These are phyloP conservation scores for Penicillium steckii DNA, from an alignment of 495 filamentous ascomycete genomes.

Conservation along the genomic window DNA sequence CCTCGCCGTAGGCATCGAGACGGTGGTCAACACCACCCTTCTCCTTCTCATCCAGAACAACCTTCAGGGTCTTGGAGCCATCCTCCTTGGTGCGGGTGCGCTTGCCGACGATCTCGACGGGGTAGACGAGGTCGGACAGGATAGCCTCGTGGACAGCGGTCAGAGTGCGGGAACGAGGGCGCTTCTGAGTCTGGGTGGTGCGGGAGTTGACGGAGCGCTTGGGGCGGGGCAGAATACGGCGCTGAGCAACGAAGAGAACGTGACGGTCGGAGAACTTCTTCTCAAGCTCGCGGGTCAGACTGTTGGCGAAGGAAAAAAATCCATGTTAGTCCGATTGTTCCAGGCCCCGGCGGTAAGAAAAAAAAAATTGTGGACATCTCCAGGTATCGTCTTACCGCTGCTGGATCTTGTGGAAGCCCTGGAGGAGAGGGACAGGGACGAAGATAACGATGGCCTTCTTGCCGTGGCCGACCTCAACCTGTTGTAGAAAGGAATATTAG, in stretches of 20 bases:
- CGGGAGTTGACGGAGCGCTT: slow-evolving; percentile 94
- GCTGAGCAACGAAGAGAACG: slow-evolving; percentile 96
- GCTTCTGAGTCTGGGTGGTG: slow-evolving; percentile 95
- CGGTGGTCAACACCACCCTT: slow-evolving; percentile 96
- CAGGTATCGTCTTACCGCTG: slow-evolving; percentile 71
- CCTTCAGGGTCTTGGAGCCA: slow-evolving; percentile 94
- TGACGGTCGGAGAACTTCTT: slow-evolving; percentile 99
- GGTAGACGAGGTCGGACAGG: slow-evolving; percentile 94
- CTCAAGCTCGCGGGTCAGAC: slow-evolving; percentile 98
- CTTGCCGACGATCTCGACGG: slow-evolving; percentile 99
- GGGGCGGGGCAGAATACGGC: slow-evolving; percentile 96
- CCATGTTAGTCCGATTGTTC: slow-evolving; percentile 11
- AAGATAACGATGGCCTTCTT: slow-evolving; percentile 99
- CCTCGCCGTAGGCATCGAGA: slow-evolving; percentile 98
- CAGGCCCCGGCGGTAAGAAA: neutral
- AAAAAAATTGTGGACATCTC: slow-evolving; percentile 1
- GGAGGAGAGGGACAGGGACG: slow-evolving; percentile 96
- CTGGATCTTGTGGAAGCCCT: slow-evolving; percentile 96
- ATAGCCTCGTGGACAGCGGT: slow-evolving; percentile 97
- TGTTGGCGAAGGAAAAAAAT: slow-evolving; percentile 34
- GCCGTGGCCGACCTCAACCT: slow-evolving; percentile 99
- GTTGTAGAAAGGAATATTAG: slow-evolving; percentile 33
- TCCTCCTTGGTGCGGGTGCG: slow-evolving; percentile 94
- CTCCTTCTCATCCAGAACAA: slow-evolving; percentile 99
- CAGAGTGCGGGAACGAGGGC: slow-evolving; percentile 92